Percentiles rank a stretch among this genome's conserved stretches.
phyloP scores from a whole-genome alignment of 352 stramenopile species.

The Globisporangium perplexum region DNA sequence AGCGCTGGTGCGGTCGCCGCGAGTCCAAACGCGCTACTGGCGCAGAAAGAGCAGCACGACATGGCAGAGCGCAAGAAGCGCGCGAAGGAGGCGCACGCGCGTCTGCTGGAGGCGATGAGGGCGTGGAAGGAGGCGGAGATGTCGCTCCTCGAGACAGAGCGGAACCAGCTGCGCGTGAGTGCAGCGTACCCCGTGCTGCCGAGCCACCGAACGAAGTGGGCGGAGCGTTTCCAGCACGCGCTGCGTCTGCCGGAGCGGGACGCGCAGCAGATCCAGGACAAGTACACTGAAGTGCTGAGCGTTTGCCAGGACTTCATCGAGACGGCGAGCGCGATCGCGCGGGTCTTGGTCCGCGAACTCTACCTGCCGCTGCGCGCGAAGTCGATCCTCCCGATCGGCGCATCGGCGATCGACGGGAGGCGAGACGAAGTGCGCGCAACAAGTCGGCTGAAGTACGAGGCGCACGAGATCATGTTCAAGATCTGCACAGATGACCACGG shows the following conservation, averaged over 20 bases:
- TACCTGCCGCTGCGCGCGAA: constrained; percentile 72
- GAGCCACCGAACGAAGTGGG: constrained; percentile 48
- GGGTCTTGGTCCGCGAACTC: constrained; percentile 79
- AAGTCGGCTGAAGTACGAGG: constrained; percentile 70
- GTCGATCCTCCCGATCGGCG: constrained; percentile 56
- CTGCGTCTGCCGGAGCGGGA: constrained; percentile 32
- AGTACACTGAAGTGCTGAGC: constrained; percentile 82
- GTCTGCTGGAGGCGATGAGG: constrained; percentile 58
- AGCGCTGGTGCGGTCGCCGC: constrained; percentile 3
- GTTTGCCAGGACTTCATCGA: constrained; percentile 89
- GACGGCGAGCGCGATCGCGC: constrained; percentile 53
- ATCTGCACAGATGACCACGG: constrained; percentile 89
- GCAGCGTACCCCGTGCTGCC: constrained; percentile 40
- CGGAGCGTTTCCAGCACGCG: constrained; percentile 55
- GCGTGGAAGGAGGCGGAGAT: constrained; percentile 71
- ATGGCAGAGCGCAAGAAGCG: constrained; percentile 46
- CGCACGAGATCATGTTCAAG: constrained; percentile 87
- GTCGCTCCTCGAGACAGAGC: constrained; percentile 46
- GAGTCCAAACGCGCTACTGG: constrained; percentile 33
- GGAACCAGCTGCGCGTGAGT: constrained; percentile 39
- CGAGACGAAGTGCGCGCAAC: constrained; percentile 54
- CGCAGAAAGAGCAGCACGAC: constrained; percentile 49
- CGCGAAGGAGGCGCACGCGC: constrained; percentile 41
- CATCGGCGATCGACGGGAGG: constrained; percentile 61
- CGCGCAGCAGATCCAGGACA: constrained; percentile 43